Evolutionary conservation across 1,284 basidiomycete species (phyloP).

Genomic region (Cryptococcus sp.): DNA sequence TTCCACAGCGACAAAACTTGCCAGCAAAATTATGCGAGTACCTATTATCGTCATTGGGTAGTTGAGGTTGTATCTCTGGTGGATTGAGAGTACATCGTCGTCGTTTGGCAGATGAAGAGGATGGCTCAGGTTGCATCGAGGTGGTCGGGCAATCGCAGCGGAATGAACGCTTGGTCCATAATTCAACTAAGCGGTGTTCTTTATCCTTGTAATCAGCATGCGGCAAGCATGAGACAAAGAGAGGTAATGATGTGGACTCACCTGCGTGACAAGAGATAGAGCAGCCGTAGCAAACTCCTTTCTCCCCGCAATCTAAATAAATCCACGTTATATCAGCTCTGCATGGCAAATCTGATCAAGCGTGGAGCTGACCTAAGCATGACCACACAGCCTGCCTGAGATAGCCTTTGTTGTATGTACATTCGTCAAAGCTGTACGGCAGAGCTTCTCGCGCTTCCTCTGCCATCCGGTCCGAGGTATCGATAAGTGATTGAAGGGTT

Average conservation of each 20-base stretch:
- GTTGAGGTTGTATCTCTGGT: slow-evolving; percentile 33
- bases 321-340: slow-evolving; percentile 6
- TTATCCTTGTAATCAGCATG: slow-evolving; percentile 18
- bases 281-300: slow-evolving; percentile 55
- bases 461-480: slow-evolving; percentile 39
- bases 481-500: slow-evolving; percentile 43
- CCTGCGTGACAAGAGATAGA: slow-evolving; percentile 52
- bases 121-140: slow-evolving; percentile 26
- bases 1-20: slow-evolving; percentile 51
- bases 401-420: slow-evolving; percentile 44
- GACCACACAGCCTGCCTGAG: slow-evolving; percentile 49
- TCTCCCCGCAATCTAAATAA: slow-evolving; percentile 47
- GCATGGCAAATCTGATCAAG: neutral
- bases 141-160: slow-evolving; percentile 52
- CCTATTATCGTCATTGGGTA: slow-evolving; percentile 38
- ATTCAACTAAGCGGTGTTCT: slow-evolving; percentile 51
- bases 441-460: slow-evolving; percentile 47
- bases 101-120: slow-evolving; percentile 10
- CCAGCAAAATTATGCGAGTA: slow-evolving; percentile 47
- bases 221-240: neutral
- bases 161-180: slow-evolving; percentile 49
- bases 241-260: slow-evolving; percentile 17
- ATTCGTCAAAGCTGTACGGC: slow-evolving; percentile 50
- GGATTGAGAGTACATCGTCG: slow-evolving; percentile 39
- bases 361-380: slow-evolving; percentile 40